phyloP scores from a whole-genome alignment of 345 rosid species.

The Leavenworthia alabamica region DNA sequence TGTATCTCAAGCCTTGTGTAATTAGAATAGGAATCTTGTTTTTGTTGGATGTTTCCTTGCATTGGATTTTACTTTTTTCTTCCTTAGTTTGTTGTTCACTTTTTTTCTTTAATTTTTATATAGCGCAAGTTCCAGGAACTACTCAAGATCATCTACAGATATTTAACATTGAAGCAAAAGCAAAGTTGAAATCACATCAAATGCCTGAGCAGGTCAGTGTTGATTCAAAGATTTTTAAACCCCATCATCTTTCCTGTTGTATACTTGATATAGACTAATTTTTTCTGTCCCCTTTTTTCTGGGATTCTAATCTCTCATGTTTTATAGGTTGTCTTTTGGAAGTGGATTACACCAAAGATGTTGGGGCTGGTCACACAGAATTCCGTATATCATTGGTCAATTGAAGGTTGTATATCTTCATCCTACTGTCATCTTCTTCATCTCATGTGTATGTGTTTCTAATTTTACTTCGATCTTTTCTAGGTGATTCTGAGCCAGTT shows the following conservation, averaged over 20 bases:
- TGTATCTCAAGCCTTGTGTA: neutral
- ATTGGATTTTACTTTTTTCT: neutral
- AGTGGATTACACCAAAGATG: slow-evolving; percentile 92
- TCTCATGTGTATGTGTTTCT: neutral
- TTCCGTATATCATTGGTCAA: slow-evolving; percentile 95
- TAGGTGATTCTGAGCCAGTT: slow-evolving; percentile 95
- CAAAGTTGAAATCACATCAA: slow-evolving; percentile 89
- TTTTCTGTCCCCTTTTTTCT: neutral
- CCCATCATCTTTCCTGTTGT: neutral
- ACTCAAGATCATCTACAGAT: slow-evolving; percentile 97
- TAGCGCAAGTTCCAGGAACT: slow-evolving; percentile 95
- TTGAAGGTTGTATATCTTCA: slow-evolving; percentile 58
- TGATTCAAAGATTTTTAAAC: slow-evolving; percentile 2
- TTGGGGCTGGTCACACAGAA: slow-evolving; percentile 88
- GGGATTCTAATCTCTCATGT: slow-evolving; percentile 1
- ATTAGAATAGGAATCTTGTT: neutral
- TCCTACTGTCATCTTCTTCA: neutral
- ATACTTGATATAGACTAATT: neutral
- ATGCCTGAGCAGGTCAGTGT: slow-evolving; percentile 91
- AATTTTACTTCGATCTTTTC: slow-evolving; percentile 7
- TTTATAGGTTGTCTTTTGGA: slow-evolving; percentile 90
- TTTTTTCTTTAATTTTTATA: slow-evolving; percentile 20
- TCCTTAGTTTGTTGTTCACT: slow-evolving; percentile 2
- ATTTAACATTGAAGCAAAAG: slow-evolving; percentile 94
- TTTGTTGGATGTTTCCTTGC: neutral